These are phyloP conservation scores for Fonsecaea pugnacius DNA, from an alignment of 2,329 filamentous ascomycete genomes.

Conservation along the genomic window DNA sequence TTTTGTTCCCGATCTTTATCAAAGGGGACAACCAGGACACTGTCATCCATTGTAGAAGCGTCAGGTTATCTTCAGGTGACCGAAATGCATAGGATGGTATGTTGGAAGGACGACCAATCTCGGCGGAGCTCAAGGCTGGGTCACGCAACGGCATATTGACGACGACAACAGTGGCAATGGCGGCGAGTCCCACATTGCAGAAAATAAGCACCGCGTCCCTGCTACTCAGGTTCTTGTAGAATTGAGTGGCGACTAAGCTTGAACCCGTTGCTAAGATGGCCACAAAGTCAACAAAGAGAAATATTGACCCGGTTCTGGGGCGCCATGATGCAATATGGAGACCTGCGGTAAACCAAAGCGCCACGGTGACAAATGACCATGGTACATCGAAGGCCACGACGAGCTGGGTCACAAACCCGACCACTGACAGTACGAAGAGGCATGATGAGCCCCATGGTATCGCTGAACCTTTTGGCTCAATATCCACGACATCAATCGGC, in stretches of 20 bases:
- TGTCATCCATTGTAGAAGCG: conserved; percentile 80
- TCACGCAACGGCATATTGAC: conserved; percentile 73
- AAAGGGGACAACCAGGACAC: conserved; percentile 82
- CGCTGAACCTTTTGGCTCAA: conserved; percentile 9
- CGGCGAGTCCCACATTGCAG: conserved; percentile 17
- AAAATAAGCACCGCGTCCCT: conserved; percentile 12
- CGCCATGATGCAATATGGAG: conserved; percentile 20
- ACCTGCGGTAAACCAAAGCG: conserved; percentile 23
- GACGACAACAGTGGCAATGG: conserved; percentile 57
- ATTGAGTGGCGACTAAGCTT: conserved; percentile 16
- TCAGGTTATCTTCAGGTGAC: conserved; percentile 78
- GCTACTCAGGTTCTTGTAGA: conserved; percentile 16
- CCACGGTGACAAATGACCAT: conserved; percentile 19
- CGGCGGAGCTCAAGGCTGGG: conserved; percentile 56
- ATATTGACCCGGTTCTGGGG: conserved; percentile 28
- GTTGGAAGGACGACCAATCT: conserved; percentile 64
- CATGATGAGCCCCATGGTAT: conserved; percentile 17
- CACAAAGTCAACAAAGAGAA: conserved; percentile 22
- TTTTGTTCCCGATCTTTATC: conserved; percentile 65
- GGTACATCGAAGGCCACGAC: conserved; percentile 19
- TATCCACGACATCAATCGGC: conserved; percentile 14
- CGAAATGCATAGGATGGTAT: conserved; percentile 65
- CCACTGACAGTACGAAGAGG: conserved; percentile 27
- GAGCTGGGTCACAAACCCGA: conserved; percentile 26
- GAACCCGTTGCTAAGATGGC: conserved; percentile 15